These are phyloP conservation scores for Amanita muscaria DNA, from an alignment of 768 basidiomycete genomes.

Conservation along the genomic window DNA sequence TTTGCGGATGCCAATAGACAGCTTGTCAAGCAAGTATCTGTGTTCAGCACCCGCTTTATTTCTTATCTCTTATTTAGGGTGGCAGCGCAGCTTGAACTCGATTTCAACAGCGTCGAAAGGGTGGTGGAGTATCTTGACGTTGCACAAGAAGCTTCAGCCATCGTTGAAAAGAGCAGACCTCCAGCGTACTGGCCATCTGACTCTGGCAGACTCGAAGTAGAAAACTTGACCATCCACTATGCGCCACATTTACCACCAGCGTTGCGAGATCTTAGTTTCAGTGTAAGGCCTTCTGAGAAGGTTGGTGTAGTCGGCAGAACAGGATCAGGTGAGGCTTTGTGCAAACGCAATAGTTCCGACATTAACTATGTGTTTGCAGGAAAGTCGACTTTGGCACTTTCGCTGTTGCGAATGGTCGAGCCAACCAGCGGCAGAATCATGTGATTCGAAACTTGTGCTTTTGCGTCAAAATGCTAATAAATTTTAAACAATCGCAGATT, in stretches of 20 bases:
- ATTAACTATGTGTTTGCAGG: slow-evolving; percentile 22
- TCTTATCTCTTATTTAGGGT: slow-evolving; percentile 30
- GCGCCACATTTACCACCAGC: slow-evolving; percentile 53
- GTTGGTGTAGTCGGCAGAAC: slow-evolving; percentile 66
- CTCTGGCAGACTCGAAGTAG: slow-evolving; percentile 46
- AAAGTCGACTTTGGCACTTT: slow-evolving; percentile 51
- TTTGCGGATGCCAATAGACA: slow-evolving; percentile 64
- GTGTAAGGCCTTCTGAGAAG: slow-evolving; percentile 53
- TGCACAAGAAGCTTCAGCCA: slow-evolving; percentile 58
- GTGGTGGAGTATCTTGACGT: slow-evolving; percentile 63
- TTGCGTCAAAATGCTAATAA: too few species aligned
- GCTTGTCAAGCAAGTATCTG: slow-evolving; percentile 40
- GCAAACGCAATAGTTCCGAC: neutral
- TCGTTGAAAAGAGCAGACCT: slow-evolving; percentile 46
- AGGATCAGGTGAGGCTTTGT: slow-evolving; percentile 52
- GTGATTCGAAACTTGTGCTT: slow-evolving; percentile 23
- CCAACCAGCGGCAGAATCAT: slow-evolving; percentile 46
- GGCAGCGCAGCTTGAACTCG: slow-evolving; percentile 60
- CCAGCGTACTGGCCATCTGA: slow-evolving; percentile 68
- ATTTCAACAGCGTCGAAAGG: slow-evolving; percentile 70
- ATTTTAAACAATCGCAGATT: slow-evolving; percentile 28
- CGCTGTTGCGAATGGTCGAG: slow-evolving; percentile 56
- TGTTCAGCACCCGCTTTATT: neutral
- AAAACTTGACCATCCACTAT: slow-evolving; percentile 54
- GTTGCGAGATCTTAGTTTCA: slow-evolving; percentile 49